These are phyloP conservation scores for Phialophora chinensis DNA, from an alignment of 2,329 filamentous ascomycete genomes.

Conservation along the genomic window DNA sequence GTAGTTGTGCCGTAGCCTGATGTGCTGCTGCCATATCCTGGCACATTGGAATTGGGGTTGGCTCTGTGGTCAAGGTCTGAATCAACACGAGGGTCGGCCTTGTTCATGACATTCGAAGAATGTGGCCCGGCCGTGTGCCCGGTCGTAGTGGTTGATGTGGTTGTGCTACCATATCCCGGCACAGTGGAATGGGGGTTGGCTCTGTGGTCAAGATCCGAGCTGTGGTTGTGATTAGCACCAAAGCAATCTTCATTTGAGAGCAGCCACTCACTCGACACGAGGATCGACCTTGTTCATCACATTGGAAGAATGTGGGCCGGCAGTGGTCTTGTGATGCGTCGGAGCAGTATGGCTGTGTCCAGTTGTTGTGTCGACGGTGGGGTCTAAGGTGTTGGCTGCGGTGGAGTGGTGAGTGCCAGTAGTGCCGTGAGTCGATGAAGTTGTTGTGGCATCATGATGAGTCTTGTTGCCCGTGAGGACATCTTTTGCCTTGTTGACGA, in stretches of 20 bases:
- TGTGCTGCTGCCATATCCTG: not conserved
- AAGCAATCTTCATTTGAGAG: not conserved
- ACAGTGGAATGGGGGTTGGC: slow-evolving; percentile 24
- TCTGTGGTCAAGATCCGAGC: slow-evolving; percentile 37
- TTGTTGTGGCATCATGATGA: slow-evolving; percentile 31
- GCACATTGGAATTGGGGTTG: not conserved
- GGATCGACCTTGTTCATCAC: slow-evolving; percentile 51
- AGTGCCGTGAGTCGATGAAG: slow-evolving; percentile 31
- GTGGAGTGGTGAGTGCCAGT: slow-evolving; percentile 54
- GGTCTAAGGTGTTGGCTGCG: slow-evolving; percentile 51
- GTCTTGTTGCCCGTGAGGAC: slow-evolving; percentile 46
- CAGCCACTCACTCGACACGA: slow-evolving; percentile 35
- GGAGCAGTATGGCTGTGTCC: not conserved
- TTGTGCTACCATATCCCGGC: slow-evolving; percentile 9
- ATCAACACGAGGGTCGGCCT: not conserved
- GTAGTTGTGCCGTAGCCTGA: not conserved
- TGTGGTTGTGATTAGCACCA: slow-evolving; percentile 20
- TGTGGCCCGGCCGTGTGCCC: slow-evolving; percentile 37
- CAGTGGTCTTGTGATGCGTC: slow-evolving; percentile 34
- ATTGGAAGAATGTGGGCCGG: slow-evolving; percentile 48
- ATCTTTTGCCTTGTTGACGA: slow-evolving; percentile 58
- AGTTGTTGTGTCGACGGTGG: slow-evolving; percentile 34
- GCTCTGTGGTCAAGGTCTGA: not conserved
- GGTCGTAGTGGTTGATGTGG: slow-evolving; percentile 34
- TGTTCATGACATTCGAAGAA: not conserved